Percentiles rank a stretch among this genome's conserved stretches.
phyloP scores from a whole-genome alignment of 2,329 filamentous ascomycete species.

The Penicillium sp. region DNA sequence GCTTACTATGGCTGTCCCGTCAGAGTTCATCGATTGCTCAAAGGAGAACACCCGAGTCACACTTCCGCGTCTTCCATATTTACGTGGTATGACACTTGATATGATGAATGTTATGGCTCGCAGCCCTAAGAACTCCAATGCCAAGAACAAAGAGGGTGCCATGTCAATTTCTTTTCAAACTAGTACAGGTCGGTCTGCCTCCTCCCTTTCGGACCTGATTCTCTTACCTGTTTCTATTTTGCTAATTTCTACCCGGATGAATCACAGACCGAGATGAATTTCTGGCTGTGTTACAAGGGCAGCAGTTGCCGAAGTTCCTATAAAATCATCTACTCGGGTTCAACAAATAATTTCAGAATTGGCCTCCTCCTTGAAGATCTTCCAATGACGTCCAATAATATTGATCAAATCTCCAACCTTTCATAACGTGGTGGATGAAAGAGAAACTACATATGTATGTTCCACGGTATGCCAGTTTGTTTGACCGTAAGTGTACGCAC shows the following conservation, averaged over 20 bases:
- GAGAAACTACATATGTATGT: too few relatives aligned
- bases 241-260: neutral
- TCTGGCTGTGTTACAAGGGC: constrained; percentile 9
- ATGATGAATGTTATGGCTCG: constrained; percentile 24
- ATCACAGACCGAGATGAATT: constrained; percentile 18
- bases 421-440: too few relatives aligned
- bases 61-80: constrained; percentile 17
- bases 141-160: constrained; percentile 14
- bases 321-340: neutral
- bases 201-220: neutral
- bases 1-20: constrained; percentile 22
- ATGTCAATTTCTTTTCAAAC: constrained; percentile 23
- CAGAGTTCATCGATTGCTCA: constrained; percentile 8
- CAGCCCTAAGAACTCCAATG: constrained; percentile 17
- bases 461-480: neutral
- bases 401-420: neutral
- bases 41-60: constrained; percentile 19
- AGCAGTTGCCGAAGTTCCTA: constrained; percentile 3
- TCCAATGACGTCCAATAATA: neutral
- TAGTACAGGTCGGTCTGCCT: constrained; percentile 15
- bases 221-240: neutral
- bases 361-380: neutral
- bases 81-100: constrained; percentile 22
- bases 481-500: too few relatives aligned
- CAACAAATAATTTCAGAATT: neutral